Evolutionary conservation across 2,329 filamentous ascomycete genomes (phyloP), one percentile per base, ranked within the genome.

Genomic region (Talaromyces sp.): DNA sequence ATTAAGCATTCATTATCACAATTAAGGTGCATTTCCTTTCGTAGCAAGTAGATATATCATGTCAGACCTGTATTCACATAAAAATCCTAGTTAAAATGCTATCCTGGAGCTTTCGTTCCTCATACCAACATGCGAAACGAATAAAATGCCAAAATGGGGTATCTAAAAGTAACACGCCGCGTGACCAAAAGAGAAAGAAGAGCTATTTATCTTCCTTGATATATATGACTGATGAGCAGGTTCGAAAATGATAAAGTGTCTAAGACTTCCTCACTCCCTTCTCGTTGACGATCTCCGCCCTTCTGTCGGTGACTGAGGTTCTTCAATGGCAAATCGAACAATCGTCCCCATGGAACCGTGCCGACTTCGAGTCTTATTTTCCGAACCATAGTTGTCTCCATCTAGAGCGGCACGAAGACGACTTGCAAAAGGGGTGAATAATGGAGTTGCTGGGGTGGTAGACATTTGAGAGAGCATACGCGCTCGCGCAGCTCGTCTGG

Each of bases 401-500:
- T 53, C 57, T 17, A 62, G 60, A 45, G 58, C 63, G 54, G 67
- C 67, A 51, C 65, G 60, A 36, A 78, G 65, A 41, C 76, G 69
- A 57, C 68, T 71, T 46, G 75, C 73, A 58, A 78, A 77, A 13
- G 76, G 75, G 25, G 75, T 77, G 25, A 73, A 70, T 31, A 74
- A 61, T 13, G 75, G 75, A 3, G 75, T 77, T 40, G 73, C 72
- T 17, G 76, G 75, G 5, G 76, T 77, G n/a, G 74, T 78, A 2
- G 76, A 77, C 45, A 71, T 60, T 59, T 75, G 71, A 11, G 73
- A 71, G 51, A 78, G 62, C 25, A 69, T 69, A 62, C 69, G 71
- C 9, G 75, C 75, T 36, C 75, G 69, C 19, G 75, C 74, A 36
- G 75, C 75, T 57, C 75, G 69, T 63, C 76, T 77, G 21, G 77